Evolutionary conservation across 2,329 filamentous ascomycete genomes (phyloP), one percentile per base, ranked within the genome.

Genomic region (Knoxdaviesia proteae): DNA sequence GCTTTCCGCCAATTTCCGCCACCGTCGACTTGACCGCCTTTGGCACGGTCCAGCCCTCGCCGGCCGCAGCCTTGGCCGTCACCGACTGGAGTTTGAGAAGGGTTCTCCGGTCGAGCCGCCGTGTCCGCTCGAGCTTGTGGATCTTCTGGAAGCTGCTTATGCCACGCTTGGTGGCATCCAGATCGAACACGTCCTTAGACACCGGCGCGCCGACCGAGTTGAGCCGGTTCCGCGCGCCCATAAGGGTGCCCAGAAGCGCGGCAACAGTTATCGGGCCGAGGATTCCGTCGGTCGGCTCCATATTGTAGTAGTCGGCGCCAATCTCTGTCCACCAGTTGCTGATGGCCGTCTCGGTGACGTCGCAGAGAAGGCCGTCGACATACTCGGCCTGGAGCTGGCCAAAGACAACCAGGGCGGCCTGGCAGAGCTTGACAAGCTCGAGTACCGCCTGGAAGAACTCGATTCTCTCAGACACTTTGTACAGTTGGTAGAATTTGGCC

Each of bases 241-340:
- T 80, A 6, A 94, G 64, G 56, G 90, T 77, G 4, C 90, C 90
- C 5, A 98, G 63, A 20, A 98, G 60, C 2, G 83, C 88, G 29
- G 87, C 77, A 6, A 96, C 86, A 0, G 87, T 94, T 0, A 84
- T 92, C 2, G 90, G 87, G 0, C 90, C 90, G 3, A 98, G 63
- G 29, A 93, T 86, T 8, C 88, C 88, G 59, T 98, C 90, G 7
- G 80, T 81, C 1, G 90, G 88, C 57, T 96, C 90, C 34, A 86
- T 74, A 44, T 88, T 92, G 63, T 88, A 94, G 53, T 90, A 79
- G 49, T 96, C 88, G 0, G 78, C 79, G 2, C 90, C 90, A 46
- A 94, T 80, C 52, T 94, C 84, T 1, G 82, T 78, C 90, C 90
- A 96, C 90, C 90, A 98, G 56, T 94, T 83, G 47, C 78, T 80